Base-by-base conservation (phyloP, 2,329 filamentous ascomycete genomes). In the Xylaria sp. region DNA sequence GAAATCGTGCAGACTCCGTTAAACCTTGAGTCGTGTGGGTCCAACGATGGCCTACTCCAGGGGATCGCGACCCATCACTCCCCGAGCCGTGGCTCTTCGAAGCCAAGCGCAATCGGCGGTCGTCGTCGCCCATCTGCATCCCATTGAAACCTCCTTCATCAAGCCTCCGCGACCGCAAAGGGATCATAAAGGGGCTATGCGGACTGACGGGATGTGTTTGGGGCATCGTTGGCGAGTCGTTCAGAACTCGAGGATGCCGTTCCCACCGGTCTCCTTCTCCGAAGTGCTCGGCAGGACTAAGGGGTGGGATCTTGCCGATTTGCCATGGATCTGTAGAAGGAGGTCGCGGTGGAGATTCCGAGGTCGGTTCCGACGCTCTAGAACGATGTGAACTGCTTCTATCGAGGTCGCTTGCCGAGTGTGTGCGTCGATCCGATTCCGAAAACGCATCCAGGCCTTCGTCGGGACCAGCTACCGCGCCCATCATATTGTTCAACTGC, bases 281-380 rank as follows among this genome's bases (percentile, higher is more conserved):
- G 50, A 48, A 34, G 19, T 60, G 50, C 38, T 57, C 54, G 40
- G 50, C 52, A 38, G 56, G 61, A 50, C 50, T 61, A 37, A 50
- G 43, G 39, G 60, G 66, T 39, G 61, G 66, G 62, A 48, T 52
- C 54, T 48, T 68, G 65, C 63, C 64, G 34, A 72, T 61, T 52
- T 78, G 72, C 77, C 76, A 79, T 6, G 76, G 76, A 48, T 78
- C 74, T 9, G 68, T 55, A 6, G 73, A 75, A 8, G 76, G 75
- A 2, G 74, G 76, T 39, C 62, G 64, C 37, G 66, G 70, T 19
- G 67, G 66, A 21, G 62, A 62, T 43, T 66, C 66, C 20, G 65
- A 66, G 37, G 63, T 61, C 19, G 56, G 54, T 24, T 66, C 60
- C 45, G 60, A 63, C 19, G 59, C 52, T 22, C 49, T 52, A 13